Conservation (phyloP, 768 basidiomycete species). For the Russula olivacea region DNA sequence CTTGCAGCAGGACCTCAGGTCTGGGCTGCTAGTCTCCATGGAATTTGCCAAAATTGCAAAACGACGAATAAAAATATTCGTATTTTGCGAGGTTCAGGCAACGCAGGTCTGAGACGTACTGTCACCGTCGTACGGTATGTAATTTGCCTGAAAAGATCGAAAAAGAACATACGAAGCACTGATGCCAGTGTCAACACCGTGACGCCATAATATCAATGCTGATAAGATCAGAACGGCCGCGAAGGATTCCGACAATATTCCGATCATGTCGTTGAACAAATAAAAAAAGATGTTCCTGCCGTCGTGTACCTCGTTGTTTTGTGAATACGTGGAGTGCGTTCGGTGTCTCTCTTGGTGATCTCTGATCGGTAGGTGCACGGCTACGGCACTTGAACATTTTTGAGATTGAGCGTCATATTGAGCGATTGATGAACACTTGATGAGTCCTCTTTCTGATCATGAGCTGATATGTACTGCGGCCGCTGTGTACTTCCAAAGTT, state of each 20-base stretch:
- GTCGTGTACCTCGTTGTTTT: not conserved
- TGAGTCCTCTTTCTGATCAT: no score
- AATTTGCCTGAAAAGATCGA: not conserved
- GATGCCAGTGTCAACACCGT: no score
- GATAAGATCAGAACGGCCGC: not conserved
- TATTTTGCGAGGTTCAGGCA: not conserved
- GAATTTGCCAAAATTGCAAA: not conserved
- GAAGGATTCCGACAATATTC: not conserved
- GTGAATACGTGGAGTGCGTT: not conserved
- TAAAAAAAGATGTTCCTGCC: not conserved
- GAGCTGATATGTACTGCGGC: no score
- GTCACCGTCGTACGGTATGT: not conserved
- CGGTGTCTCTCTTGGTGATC: not conserved
- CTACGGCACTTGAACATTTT: not conserved
- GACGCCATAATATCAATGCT: no score
- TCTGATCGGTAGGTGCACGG: not conserved
- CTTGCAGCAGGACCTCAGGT: not conserved
- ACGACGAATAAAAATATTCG: no score
- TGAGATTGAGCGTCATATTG: no score
- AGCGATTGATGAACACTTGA: no score
- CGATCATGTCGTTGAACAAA: not conserved
- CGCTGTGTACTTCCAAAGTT: no score
- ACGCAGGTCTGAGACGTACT: no score
- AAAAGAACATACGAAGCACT: no score
- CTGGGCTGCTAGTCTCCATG: not conserved